Percentiles rank a stretch among this genome's conserved stretches.
These are phyloP conservation scores for Salvia miltiorrhiza DNA, from an alignment of 257 asterid species.

Conservation along the genomic window DNA sequence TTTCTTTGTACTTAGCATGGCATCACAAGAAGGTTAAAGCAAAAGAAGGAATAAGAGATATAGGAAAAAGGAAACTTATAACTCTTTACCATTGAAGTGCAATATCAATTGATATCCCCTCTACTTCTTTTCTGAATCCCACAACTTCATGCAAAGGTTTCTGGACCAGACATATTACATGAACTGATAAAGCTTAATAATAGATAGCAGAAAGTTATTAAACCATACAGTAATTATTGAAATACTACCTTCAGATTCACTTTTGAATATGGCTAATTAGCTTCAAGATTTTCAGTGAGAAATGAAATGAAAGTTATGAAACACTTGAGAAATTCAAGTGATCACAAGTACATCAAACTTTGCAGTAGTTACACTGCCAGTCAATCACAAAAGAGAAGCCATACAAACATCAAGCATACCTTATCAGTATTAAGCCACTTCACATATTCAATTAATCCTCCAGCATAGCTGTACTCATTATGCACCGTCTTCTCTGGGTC, in stretches of 20 bases:
- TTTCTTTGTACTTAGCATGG: neutral
- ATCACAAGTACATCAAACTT: neutral
- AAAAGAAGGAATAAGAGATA: neutral
- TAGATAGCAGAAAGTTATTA: neutral
- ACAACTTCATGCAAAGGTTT: conserved; percentile 86
- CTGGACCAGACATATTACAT: conserved; percentile 51
- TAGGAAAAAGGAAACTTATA: conserved; percentile 15
- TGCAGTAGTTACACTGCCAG: conserved; percentile 5
- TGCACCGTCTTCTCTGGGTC: conserved; percentile 59
- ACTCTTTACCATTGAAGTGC: conserved; percentile 88
- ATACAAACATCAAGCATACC: conserved; percentile 45
- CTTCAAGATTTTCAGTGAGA: too few species aligned
- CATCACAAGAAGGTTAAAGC: neutral
- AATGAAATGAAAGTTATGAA: neutral
- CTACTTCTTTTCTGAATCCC: conserved; percentile 73
- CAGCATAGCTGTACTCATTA: conserved; percentile 83
- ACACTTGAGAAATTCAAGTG: neutral
- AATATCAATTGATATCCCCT: conserved; percentile 65
- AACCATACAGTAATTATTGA: too few species aligned
- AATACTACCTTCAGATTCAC: too few species aligned
- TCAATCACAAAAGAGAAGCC: neutral
- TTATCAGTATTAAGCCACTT: conserved; percentile 90
- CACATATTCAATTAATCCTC: conserved; percentile 89
- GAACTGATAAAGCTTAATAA: conserved; percentile 1
- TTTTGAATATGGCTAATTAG: too few species aligned